Conservation (phyloP, 306 rosid genomes). For the Ormosia emarginata region DNA sequence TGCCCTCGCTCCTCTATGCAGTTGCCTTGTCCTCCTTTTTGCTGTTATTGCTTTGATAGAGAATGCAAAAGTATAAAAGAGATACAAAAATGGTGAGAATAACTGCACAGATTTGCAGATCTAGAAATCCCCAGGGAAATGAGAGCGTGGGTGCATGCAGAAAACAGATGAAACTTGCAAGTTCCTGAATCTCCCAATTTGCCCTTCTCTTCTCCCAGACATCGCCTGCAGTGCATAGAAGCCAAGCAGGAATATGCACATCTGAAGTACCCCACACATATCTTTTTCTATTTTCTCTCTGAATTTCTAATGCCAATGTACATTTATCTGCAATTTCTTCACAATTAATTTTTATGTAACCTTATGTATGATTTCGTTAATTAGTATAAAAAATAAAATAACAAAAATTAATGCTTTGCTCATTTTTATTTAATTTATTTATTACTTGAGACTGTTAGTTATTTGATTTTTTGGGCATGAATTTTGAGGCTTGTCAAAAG, state of each 20-base stretch:
- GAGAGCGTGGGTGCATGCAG: not conserved
- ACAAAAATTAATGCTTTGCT: not conserved
- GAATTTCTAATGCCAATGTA: constrained; percentile 9
- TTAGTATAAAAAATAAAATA: not conserved
- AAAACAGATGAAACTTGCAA: not conserved
- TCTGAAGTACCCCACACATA: not conserved
- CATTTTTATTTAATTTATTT: not conserved
- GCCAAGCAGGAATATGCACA: not conserved
- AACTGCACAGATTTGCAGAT: constrained; percentile 64
- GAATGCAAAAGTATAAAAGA: not conserved
- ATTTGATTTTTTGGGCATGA: not conserved
- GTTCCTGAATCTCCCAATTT: constrained; percentile 15
- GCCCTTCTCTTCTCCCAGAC: not conserved
- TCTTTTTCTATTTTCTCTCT: not conserved
- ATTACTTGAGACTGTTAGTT: not conserved
- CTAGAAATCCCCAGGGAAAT: constrained; percentile 33
- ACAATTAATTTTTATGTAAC: not conserved
- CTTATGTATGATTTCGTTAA: not conserved
- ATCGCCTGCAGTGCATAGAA: not conserved
- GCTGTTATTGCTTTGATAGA: constrained; percentile 38
- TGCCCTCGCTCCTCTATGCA: constrained; percentile 3
- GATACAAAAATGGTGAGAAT: constrained; percentile 12
- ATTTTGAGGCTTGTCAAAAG: not conserved
- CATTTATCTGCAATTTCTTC: constrained; percentile 18
- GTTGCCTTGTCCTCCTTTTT: constrained; percentile 17